A percentile compares a stretch with the other conserved stretches of the same genome.
phyloP scores from a whole-genome alignment of 352 stramenopile genomes.

The Pythium pyrilobum region DNA sequence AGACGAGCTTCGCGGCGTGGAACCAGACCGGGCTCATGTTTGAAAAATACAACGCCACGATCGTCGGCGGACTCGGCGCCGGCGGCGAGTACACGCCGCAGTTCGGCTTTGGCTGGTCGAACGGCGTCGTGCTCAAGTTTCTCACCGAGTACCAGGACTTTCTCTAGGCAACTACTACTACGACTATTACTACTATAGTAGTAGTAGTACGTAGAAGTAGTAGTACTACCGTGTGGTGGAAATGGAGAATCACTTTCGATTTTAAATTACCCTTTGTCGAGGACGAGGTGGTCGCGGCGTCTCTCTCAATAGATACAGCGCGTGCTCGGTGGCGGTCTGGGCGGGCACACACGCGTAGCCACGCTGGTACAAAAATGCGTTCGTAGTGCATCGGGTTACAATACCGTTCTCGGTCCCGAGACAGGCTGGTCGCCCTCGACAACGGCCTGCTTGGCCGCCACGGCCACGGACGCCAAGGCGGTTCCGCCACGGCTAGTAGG shows the following conservation, averaged over 20 bases:
- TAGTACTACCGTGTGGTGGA: no score
- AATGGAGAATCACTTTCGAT: neutral
- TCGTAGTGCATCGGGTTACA: neutral
- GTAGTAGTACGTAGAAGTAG: neutral
- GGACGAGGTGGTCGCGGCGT: no score
- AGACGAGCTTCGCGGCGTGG: slow-evolving; percentile 23
- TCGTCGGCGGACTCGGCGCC: slow-evolving; percentile 24
- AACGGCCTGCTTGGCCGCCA: no score
- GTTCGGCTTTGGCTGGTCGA: slow-evolving; percentile 53
- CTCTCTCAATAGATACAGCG: no score
- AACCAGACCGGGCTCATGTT: slow-evolving; percentile 29
- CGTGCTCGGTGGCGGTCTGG: no score
- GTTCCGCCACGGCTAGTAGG: no score
- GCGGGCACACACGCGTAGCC: no score
- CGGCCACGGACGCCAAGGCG: neutral
- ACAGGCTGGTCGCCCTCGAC: neutral
- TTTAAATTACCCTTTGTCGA: slow-evolving; percentile 5
- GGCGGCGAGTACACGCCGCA: slow-evolving; percentile 54
- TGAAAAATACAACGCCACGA: slow-evolving; percentile 49
- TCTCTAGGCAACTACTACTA: no score
- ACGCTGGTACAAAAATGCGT: no score
- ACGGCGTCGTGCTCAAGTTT: slow-evolving; percentile 50
- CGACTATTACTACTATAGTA: neutral
- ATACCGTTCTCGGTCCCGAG: neutral
- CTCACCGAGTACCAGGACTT: slow-evolving; percentile 28